Conservation (phyloP, 2,329 filamentous ascomycete species). For the Talaromyces marneffei region DNA sequence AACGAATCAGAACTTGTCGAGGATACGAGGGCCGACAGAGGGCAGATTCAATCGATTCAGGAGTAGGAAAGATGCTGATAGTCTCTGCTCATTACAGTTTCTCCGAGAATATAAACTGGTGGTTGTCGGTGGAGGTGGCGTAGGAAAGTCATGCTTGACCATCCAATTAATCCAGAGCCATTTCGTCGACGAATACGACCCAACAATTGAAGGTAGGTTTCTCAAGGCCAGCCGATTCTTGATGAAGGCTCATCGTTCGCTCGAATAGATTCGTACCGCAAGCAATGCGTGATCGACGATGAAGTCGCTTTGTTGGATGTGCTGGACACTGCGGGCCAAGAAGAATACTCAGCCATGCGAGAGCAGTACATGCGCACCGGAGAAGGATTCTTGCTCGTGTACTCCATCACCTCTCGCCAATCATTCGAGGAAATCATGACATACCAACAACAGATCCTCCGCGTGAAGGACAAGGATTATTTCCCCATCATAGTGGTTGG, state of each 20-base stretch:
- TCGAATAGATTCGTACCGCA: slow-evolving; percentile 87
- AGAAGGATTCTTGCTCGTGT: slow-evolving; percentile 94
- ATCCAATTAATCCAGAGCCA: slow-evolving; percentile 95
- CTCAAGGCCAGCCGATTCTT: too few relatives aligned
- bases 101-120: slow-evolving; percentile 92
- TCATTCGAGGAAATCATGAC: slow-evolving; percentile 98
- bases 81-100: slow-evolving; percentile 50
- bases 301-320: slow-evolving; percentile 97
- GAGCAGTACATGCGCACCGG: slow-evolving; percentile 99
- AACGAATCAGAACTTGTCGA: background rate
- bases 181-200: slow-evolving; percentile 99
- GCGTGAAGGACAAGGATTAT: slow-evolving; percentile 99
- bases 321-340: slow-evolving; percentile 94
- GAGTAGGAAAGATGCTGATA: slow-evolving; percentile 16
- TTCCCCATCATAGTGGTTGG: slow-evolving; percentile 99
- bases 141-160: slow-evolving; percentile 98
- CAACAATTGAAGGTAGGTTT: slow-evolving; percentile 81
- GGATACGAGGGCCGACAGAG: background rate
- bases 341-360: slow-evolving; percentile 98
- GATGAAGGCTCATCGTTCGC: background rate
- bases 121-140: slow-evolving; percentile 94
- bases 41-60: background rate
- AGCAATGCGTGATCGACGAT: slow-evolving; percentile 98
- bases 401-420: slow-evolving; percentile 95
- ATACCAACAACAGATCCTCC: slow-evolving; percentile 96